These are phyloP conservation scores for Talaromyces albobiverticillius DNA, from an alignment of 2,329 filamentous ascomycete genomes.

Conservation along the genomic window DNA sequence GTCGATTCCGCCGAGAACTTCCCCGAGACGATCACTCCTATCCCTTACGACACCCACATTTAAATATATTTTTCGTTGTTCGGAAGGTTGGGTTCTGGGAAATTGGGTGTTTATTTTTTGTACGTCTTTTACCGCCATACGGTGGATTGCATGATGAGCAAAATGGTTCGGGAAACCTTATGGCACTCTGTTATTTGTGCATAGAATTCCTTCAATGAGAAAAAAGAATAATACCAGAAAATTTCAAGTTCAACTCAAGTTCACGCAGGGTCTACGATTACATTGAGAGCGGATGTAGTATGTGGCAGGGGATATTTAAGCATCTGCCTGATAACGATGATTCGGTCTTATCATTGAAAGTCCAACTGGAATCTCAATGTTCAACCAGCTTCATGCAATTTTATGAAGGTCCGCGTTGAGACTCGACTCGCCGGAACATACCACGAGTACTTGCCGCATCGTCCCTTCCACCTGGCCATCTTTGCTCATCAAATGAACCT, in stretches of 20 bases:
- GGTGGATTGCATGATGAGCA: constrained; percentile 38
- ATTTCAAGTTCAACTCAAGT: constrained; percentile 22
- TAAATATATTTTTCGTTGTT: constrained; percentile 51
- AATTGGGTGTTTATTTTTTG: constrained; percentile 35
- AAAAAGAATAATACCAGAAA: constrained; percentile 32
- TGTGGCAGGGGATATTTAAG: neutral
- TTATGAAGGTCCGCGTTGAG: too few species aligned
- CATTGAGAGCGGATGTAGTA: too few species aligned
- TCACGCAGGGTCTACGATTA: too few species aligned
- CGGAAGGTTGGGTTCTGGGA: constrained; percentile 34
- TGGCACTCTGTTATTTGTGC: constrained; percentile 35
- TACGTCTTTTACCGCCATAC: constrained; percentile 27
- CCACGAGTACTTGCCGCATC: too few species aligned
- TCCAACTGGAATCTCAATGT: neutral
- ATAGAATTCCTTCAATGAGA: constrained; percentile 45
- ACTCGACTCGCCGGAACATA: too few species aligned
- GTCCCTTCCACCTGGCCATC: too few species aligned
- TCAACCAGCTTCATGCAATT: too few species aligned
- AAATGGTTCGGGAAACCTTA: constrained; percentile 38
- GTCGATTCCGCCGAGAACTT: constrained; percentile 77
- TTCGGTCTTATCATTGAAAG: constrained; percentile 21
- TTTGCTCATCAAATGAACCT: too few species aligned
- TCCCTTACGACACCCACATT: constrained; percentile 98
- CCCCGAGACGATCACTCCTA: constrained; percentile 86
- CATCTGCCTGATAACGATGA: too few species aligned